Base-by-base conservation (phyloP, 2,329 filamentous ascomycete genomes). In the Trichoderma sp. region DNA sequence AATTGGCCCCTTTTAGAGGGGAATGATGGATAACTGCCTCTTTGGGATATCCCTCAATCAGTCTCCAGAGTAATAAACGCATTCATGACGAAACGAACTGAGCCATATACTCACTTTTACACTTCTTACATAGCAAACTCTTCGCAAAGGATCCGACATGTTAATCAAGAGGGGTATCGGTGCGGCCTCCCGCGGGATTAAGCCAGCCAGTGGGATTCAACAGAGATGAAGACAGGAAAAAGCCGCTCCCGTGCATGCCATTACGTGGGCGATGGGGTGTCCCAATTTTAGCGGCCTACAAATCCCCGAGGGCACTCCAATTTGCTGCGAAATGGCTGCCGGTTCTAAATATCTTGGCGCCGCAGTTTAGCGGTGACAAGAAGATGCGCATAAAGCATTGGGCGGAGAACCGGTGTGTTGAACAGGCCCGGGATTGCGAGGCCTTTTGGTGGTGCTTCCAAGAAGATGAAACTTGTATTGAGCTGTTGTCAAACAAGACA, bases 321-420 rank as follows among this genome's bases (percentile, higher is more conserved):
- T 63, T 64, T 64, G 69, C 63, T 35, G 69, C 69, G 69, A 72
- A 72, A 72, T 72, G 9, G 69, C 9, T 33, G 59, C 41, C 38
- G 38, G 45, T 72, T 60, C 69, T 53, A 63, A 53, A 63, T 4
- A 50, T 72, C 69, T 72, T 72, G 69, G 69, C 69, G 27, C 59
- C 59, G 69, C 59, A 72, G 18, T 53, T 64, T 63, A 72, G 69
- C 69, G 69, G 69, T 72, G 69, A 72, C 69, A 24, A 31, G 59
- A 18, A 31, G 56, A 62, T 71, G 50, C 33, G 33, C 50, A 41
- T 60, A 60, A 62, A 4, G 11, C n/a, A 24, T 62, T 50, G 29
- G 60, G 60, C 69, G 69, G 69, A 31, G 12, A 27, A 38, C 45
- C 66, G 67, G 67, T 62, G 24, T 71, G 56, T n/a, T 71, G 56